A percentile compares a stretch with the other conserved stretches of the same genome.
These are phyloP conservation scores for Funneliformis mosseae DNA, from an alignment of 192 early-diverging fungal species.

Conservation along the genomic window DNA sequence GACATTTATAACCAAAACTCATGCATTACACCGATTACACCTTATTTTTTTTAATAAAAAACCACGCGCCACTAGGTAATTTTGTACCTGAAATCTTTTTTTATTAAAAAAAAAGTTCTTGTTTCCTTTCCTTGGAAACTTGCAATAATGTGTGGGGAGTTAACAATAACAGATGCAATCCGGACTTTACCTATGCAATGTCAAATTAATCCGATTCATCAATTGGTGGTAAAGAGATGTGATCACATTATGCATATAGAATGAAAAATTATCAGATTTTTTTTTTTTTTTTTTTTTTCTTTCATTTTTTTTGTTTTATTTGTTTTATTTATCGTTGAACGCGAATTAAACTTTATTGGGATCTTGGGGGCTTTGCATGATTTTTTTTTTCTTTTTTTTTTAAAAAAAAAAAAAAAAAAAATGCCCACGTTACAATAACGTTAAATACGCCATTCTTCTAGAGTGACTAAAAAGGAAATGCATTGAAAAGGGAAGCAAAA, in stretches of 20 bases:
- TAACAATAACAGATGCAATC: neutral
- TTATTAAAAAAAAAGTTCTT: neutral
- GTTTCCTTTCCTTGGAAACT: neutral
- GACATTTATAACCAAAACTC: too few relatives aligned
- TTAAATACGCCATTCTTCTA: too few relatives aligned
- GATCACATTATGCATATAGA: neutral
- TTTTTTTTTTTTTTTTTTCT: too few relatives aligned
- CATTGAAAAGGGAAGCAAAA: too few relatives aligned
- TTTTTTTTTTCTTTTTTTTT: too few relatives aligned
- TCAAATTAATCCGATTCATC: neutral
- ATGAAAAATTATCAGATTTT: neutral
- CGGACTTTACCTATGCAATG: neutral
- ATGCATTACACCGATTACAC: too few relatives aligned
- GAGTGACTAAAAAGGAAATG: too few relatives aligned
- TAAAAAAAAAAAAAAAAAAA: too few relatives aligned
- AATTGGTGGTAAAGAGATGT: neutral
- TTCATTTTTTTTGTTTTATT: too few relatives aligned
- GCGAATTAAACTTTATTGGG: neutral
- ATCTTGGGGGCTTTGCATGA: neutral
- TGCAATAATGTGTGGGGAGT: neutral
- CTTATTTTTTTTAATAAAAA: neutral
- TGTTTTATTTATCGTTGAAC: neutral
- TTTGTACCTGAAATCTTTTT: neutral
- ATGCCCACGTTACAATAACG: too few relatives aligned
- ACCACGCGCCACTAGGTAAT: neutral